Base-by-base conservation (phyloP, 768 basidiomycete genomes). In the Tricholoma hemisulphureum region DNA sequence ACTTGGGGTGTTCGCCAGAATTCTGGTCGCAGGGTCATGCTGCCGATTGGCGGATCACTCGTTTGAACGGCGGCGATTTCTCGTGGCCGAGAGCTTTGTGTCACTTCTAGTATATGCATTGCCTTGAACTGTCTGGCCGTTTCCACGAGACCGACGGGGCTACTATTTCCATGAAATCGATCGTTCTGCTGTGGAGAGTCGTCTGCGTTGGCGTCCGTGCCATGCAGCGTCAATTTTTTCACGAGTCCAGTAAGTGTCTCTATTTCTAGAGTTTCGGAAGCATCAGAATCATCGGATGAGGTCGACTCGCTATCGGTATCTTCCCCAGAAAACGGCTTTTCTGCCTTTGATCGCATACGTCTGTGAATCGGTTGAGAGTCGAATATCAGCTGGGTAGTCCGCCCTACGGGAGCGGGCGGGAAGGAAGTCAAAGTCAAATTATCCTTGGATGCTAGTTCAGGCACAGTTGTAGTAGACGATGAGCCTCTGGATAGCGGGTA, bases 121-220 rank as follows among this genome's bases (percentile, higher is more conserved):
- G 82, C 74, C 61, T 80, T 83, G 57, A 84, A 76, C 63, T 79
- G 79, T 34, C 83, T 72, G 0, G 83, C 80, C 0, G 77, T 73
- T 45, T 80, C 81, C 20, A 87, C 78, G 11, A 87, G 78, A 26
- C 79, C 76, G 32, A 81, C 77, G 13, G 75, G 75, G 62, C 83
- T 86, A 65, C 83, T 86, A 62, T 83, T 80, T 14, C 86, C 86
- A 64, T 87, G 84, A 62, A 85, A 88, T 24, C 85, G 73, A 50
- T 78, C 75, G 57, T 76, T 71, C 57, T 77, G 77, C 57, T 79
- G 65, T 6, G 68, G 59, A n/a, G 62, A 55, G 23, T 61, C 61
- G 28, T 61, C 58, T 14, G 61, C 56, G 7, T 61, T 59, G 5
- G 65, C 63, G 54, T 75, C 73, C 21, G 74, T 70, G 11, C 75